Percentiles rank a stretch among this genome's conserved stretches.
phyloP scores from a whole-genome alignment of 106 monocot species.

The Allium cepa region DNA sequence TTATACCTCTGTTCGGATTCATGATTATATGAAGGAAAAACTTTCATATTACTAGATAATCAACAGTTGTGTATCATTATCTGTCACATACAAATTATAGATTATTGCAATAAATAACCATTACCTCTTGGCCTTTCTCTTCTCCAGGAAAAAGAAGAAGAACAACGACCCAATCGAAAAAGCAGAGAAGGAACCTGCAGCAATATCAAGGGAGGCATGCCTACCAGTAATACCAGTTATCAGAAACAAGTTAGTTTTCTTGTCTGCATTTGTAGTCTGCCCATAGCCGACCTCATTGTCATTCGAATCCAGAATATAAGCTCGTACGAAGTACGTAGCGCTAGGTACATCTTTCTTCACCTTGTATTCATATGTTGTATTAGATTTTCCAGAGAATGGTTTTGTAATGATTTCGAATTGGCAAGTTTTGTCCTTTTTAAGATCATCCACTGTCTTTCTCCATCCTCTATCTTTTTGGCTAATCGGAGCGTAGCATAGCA shows the following conservation, averaged over 20 bases:
- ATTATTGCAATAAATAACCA: neutral
- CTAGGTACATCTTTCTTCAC: conserved; percentile 29
- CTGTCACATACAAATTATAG: neutral
- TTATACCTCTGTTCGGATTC: too few species aligned
- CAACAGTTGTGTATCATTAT: too few species aligned
- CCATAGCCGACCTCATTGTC: conserved; percentile 35
- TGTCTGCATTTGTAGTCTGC: conserved; percentile 25
- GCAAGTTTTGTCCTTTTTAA: conserved; percentile 85
- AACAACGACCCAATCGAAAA: conserved; percentile 24
- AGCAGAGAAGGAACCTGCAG: conserved; percentile 46
- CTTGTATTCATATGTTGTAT: conserved; percentile 13
- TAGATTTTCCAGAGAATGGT: conserved; percentile 1
- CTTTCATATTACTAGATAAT: too few species aligned
- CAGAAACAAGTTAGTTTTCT: conserved; percentile 26
- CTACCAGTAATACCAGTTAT: conserved; percentile 25
- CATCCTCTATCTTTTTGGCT: conserved; percentile 83
- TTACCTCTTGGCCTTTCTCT: conserved; percentile 21
- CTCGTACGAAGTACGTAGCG: conserved; percentile 56
- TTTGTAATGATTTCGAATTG: conserved; percentile 36
- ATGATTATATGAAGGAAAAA: too few species aligned
- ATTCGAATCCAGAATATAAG: conserved; percentile 30
- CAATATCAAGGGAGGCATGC: conserved; percentile 27
- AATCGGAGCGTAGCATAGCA: conserved; percentile 68
- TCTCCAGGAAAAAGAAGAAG: conserved; percentile 32
- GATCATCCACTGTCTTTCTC: conserved; percentile 58